These are phyloP conservation scores for Trichosporon sp. DNA, from an alignment of 1,284 basidiomycete genomes.

Conservation along the genomic window DNA sequence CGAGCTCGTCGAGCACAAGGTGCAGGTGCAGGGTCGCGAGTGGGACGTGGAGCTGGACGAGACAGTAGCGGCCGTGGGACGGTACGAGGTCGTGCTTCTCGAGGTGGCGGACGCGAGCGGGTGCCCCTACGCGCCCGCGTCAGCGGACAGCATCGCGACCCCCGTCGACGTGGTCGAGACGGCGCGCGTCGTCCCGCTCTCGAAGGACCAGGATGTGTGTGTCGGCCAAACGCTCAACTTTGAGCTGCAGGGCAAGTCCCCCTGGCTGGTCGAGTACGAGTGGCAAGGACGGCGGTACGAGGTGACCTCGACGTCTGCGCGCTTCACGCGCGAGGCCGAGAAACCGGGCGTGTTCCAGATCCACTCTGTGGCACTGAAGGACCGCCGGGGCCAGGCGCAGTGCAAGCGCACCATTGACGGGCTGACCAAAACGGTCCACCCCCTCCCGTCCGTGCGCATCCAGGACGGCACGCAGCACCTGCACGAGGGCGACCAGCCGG, in stretches of 20 bases:
- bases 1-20: constrained; percentile 63
- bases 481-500: constrained; percentile 89
- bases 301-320: constrained; percentile 74
- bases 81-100: constrained; percentile 76
- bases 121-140: constrained; percentile 72
- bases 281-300: constrained; percentile 75
- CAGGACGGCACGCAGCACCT: constrained; percentile 86
- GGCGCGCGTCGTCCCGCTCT: constrained; percentile 84
- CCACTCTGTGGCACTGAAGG: constrained; percentile 83
- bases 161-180: constrained; percentile 91
- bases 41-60: constrained; percentile 77
- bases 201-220: constrained; percentile 78
- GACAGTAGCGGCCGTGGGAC: constrained; percentile 77
- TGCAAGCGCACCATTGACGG: constrained; percentile 80
- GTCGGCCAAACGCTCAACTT: constrained; percentile 89
- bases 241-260: constrained; percentile 90
- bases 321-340: constrained; percentile 81
- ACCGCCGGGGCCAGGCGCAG: constrained; percentile 61
- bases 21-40: constrained; percentile 64
- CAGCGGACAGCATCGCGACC: constrained; percentile 67
- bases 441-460: constrained; percentile 83
- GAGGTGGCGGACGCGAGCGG: constrained; percentile 73
- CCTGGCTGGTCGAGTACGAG: constrained; percentile 90
- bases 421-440: constrained; percentile 74
- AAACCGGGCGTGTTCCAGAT: constrained; percentile 79